Base-by-base conservation (phyloP, 495 filamentous ascomycete species). In the Chaetomidium leptoderma region DNA sequence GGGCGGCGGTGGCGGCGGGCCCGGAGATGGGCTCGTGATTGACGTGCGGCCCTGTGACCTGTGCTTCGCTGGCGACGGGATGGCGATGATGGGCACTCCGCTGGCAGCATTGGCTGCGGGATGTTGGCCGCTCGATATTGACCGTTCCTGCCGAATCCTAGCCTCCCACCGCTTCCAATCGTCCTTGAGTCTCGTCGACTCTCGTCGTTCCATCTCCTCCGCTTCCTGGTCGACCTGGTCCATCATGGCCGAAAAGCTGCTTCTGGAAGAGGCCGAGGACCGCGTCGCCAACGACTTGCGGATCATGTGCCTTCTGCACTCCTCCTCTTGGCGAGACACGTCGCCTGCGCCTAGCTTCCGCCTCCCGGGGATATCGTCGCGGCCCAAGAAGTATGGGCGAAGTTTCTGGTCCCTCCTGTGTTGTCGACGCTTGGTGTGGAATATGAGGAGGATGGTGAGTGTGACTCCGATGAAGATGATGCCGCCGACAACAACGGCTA, bases 281-380 rank as follows among this genome's bases (percentile, higher is more conserved):
- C 77, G 70, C 16, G 59, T 72, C 19, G 74, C 74, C 1, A 78
- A 62, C 0, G 77, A 79, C 58, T 79, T 79, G 26, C 74, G 69
- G 52, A 79, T 79, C 64, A 79, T 77, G 45, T 56, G 63, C 10
- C 59, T 63, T 17, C 77, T 61, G 55, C 76, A 70, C 19, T 62
- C 53, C 36, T 78, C 76, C 42, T 77, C 69, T 40, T 71, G 65
- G 19, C 63, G 62, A 7, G 48, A 43, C 37, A 57, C 60, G 8
- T 74, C 64, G 10, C 46, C 30, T 11, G 53, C 36, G 55, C 60
- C 72, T 61, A 69, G 52, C 48, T 66, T 73, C 32, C 58, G 51
- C 45, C 56, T 29, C 53, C 49, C 63, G 33, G 51, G 47, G 13
- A 67, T 55, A n/a, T 66, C 64, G 7, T 54, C 42, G 2, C 39